Base-by-base conservation (phyloP, 306 rosid genomes). In the Ammopiptanthus mongolicus region DNA sequence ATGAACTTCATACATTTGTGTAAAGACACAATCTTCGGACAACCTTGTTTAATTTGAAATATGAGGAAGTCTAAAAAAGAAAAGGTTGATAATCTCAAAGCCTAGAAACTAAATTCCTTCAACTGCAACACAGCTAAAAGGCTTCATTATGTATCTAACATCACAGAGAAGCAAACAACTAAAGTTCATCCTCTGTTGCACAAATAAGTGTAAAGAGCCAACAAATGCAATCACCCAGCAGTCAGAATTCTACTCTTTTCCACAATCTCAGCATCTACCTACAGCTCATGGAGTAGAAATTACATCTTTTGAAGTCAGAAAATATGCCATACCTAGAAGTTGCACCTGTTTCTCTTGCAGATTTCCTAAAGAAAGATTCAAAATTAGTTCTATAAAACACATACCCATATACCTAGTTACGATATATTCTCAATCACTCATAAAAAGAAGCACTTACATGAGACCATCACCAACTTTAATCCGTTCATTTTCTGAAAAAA, bases 401-500 rank as follows among this genome's bases (percentile, higher is more conserved):
- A 53, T 17, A 10, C 34, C 41, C 13, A 28, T 6, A 4, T 6
- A 14, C 18, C 65, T 39, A 58, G 9, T 14, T 37, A 22, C 10
- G 0, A 8, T 5, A 3, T 59, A 77, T 28, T 63, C 13, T 18
- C 69, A 28, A 69, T 69, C 37, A 14, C 28, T 64, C 19, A 18
- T 47, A 60, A 12, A 10, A 44, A 34, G 23, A 31, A 33, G 39
- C 5, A 73, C 86, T 56, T 75, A 90, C 96, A 42, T 51, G 73
- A 65, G 34, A 29, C 56, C 76, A 53, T 86, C 81, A 12, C 78
- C 91, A 37, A 52, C 62, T 73, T 87, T 84, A 67, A 55, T 56
- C 68, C 47, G 21, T 66, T 82, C 88, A 44, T 42, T 81, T 68
- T 89, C 96, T 2, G 82, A 25, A 75, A 75, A 87, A 31, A 90